Percentiles rank a stretch among this genome's conserved stretches.
phyloP scores from a whole-genome alignment of 164 flowering plant species.

The Echeveria elegans region DNA sequence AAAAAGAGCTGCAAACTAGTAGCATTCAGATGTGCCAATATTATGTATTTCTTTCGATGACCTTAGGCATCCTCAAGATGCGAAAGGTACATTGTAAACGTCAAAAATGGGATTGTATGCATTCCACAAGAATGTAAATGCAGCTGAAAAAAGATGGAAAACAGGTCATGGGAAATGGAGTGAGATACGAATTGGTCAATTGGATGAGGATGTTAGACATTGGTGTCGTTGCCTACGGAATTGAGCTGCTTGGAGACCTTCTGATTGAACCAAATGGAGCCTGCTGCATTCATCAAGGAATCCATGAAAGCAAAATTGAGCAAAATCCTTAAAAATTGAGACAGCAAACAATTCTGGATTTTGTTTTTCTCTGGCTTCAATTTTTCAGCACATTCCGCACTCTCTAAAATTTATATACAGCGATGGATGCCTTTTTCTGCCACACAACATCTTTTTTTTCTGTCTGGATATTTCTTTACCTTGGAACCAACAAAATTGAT shows the following conservation, averaged over 20 bases:
- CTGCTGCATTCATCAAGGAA: slow-evolving; percentile 72
- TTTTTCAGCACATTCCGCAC: not conserved
- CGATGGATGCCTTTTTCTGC: too few relatives aligned
- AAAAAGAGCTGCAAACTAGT: too few relatives aligned
- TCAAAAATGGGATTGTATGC: too few relatives aligned
- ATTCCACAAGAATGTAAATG: not conserved
- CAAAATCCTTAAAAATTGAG: not conserved
- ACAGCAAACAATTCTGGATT: not conserved
- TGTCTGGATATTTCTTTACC: too few relatives aligned
- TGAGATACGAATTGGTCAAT: too few relatives aligned
- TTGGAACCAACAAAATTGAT: too few relatives aligned
- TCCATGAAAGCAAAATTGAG: too few relatives aligned
- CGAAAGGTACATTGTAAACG: too few relatives aligned
- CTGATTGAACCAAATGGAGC: slow-evolving; percentile 60
- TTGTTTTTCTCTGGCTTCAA: not conserved
- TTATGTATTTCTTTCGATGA: too few relatives aligned
- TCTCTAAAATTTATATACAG: not conserved
- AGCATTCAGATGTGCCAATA: too few relatives aligned
- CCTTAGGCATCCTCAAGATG: too few relatives aligned
- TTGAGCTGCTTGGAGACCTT: slow-evolving; percentile 66
- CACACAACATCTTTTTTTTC: too few relatives aligned
- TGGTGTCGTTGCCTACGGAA: slow-evolving; percentile 73
- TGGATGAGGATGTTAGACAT: slow-evolving; percentile 28
- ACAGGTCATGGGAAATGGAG: not conserved
- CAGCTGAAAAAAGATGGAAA: not conserved